phyloP scores from a whole-genome alignment of 2,329 filamentous ascomycete genomes.

The Aspergillus tamarii region DNA sequence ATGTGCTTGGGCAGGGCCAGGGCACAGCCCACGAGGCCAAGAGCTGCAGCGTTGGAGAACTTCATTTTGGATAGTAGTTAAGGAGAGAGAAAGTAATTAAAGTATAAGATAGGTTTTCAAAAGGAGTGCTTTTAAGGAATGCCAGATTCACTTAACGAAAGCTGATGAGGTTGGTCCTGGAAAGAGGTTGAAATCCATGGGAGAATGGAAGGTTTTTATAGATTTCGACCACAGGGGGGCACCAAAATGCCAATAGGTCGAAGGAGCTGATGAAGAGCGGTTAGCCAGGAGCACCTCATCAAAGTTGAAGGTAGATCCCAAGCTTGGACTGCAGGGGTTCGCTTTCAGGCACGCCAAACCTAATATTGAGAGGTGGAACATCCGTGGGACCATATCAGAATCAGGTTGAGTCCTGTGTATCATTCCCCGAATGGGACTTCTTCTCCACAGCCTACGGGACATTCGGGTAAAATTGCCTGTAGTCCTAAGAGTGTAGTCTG shows the following conservation, averaged over 20 bases:
- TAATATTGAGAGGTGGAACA: constrained; percentile 4
- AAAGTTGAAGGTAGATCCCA: constrained; percentile 1
- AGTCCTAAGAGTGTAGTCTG: neutral
- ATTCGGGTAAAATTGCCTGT: neutral
- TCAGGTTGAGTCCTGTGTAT: constrained; percentile 3
- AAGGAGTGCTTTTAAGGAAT: constrained; percentile 3
- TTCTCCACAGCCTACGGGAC: neutral
- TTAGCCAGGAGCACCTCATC: neutral
- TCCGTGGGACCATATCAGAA: neutral
- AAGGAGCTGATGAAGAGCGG: neutral
- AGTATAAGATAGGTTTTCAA: neutral
- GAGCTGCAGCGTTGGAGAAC: constrained; percentile 7
- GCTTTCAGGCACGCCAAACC: neutral
- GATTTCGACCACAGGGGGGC: neutral
- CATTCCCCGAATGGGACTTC: neutral
- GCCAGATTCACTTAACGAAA: constrained; percentile 3
- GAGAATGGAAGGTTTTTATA: constrained; percentile 3
- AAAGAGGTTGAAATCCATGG: neutral
- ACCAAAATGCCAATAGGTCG: neutral
- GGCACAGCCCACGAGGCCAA: constrained; percentile 16
- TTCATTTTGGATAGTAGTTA: constrained; percentile 14
- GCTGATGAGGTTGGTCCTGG: neutral
- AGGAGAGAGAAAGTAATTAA: neutral
- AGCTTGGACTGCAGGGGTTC: constrained; percentile 3
- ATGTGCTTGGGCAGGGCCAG: constrained; percentile 10